Evolutionary conservation across 2,329 filamentous ascomycete genomes (phyloP), one percentile per base, ranked within the genome.

Genomic region (Aureobasidium pullulans): DNA sequence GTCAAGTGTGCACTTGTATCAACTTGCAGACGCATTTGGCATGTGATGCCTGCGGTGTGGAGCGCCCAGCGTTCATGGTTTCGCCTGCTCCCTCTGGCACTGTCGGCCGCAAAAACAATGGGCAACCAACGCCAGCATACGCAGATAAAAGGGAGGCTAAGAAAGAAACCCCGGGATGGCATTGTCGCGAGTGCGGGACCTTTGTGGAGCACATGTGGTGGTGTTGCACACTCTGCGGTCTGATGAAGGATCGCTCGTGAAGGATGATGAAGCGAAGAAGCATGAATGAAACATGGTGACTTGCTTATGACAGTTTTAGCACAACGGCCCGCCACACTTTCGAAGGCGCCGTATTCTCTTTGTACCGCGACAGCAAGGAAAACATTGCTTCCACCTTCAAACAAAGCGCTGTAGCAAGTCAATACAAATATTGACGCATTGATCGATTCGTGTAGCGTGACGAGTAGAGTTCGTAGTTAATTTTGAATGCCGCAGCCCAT

Each of bases 151-250:
- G 46, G 16, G 13, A 29, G 16, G 11, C 31, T 29, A 56, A 56
- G 31, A 37, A 28, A 34, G 56, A 46, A 37, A 29, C 60, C 2
- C 65, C 84, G 19, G 83, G 82, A 1, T 86, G 84, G 84, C 73
- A 79, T 57, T 87, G 84, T 67, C 65, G 74, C 54, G 70, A 73
- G 6, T 87, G 84, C 62, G 81, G 81, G 6, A 77, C 79, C 0
- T 86, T 84, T 61, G 86, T 85, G 82, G 84, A 86, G 68, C 77
- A 76, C 19, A 72, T 82, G 64, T 86, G 83, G 82, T 86, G 83
- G 83, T 85, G 82, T 4, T 86, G 84, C 64, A 78, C 79, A 13
- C 73, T 74, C 10, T 86, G 84, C 68, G 83, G 83, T 52, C 73
- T 70, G 8, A 82, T 86, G 81, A 86, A 85, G 68, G 65, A 70